Percentiles rank a stretch among this genome's conserved stretches.
phyloP scores from a whole-genome alignment of 1,284 basidiomycete species.

The Marasmius tenuissimus region DNA sequence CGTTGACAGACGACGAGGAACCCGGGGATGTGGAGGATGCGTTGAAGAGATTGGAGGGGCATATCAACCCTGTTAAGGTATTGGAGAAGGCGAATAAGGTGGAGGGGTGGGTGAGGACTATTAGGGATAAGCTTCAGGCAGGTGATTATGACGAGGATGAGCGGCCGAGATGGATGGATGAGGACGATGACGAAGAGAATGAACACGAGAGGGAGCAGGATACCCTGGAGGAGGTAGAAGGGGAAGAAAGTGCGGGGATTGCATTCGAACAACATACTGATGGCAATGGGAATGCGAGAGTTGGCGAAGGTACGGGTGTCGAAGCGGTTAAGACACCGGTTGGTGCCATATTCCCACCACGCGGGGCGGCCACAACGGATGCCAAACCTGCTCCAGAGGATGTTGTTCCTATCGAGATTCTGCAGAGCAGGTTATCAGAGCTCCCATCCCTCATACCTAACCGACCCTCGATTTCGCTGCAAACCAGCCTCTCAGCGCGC shows the following conservation, averaged over 20 bases:
- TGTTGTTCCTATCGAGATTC: conserved; percentile 64
- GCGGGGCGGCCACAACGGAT: conserved; percentile 28
- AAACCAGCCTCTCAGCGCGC: conserved; percentile 32
- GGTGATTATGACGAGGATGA: conserved; percentile 58
- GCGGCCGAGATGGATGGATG: conserved; percentile 47
- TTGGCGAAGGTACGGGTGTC: conserved; percentile 26
- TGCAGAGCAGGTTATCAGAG: conserved; percentile 52
- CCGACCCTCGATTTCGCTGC: conserved; percentile 28
- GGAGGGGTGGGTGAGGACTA: conserved; percentile 77
- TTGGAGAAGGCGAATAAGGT: conserved; percentile 74
- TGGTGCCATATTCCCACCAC: conserved; percentile 31
- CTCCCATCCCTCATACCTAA: background rate
- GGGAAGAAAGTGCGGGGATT: conserved; percentile 14
- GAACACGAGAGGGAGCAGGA: conserved; percentile 28
- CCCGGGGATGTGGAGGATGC: conserved; percentile 81
- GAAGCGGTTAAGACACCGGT: conserved; percentile 23
- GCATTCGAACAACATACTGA: conserved; percentile 5
- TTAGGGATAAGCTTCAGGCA: conserved; percentile 60
- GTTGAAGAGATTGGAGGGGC: conserved; percentile 74
- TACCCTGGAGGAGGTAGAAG: conserved; percentile 16
- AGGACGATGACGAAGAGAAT: conserved; percentile 44
- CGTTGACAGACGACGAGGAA: conserved; percentile 72
- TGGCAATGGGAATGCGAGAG: conserved; percentile 8
- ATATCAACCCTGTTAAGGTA: conserved; percentile 72
- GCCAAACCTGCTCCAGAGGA: conserved; percentile 57